Evolutionary conservation across 1,284 basidiomycete species (phyloP).

Genomic region (Erythrobasidium hasegawianum): DNA sequence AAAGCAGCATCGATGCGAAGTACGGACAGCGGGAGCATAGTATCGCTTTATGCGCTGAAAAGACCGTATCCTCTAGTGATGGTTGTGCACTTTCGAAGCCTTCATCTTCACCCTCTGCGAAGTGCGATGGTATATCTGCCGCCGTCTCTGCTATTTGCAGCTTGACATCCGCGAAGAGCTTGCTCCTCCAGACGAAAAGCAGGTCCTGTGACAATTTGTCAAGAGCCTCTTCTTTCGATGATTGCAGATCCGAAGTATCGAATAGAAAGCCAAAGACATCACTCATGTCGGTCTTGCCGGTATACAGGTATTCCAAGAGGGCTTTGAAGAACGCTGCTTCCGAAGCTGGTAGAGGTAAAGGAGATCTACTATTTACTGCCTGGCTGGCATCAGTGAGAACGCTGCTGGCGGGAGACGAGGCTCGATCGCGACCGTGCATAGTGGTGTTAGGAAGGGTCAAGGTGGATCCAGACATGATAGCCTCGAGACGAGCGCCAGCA

Average conservation of each 20-base stretch:
- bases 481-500: slow-evolving; percentile 66
- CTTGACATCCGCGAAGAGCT: slow-evolving; percentile 84
- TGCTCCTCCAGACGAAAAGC: slow-evolving; percentile 91
- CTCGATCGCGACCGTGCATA: slow-evolving; percentile 20
- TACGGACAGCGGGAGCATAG: slow-evolving; percentile 84
- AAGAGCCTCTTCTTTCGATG: slow-evolving; percentile 13
- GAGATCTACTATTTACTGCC: not conserved
- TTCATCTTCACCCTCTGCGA: slow-evolving; percentile 27
- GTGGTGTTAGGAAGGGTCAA: slow-evolving; percentile 19
- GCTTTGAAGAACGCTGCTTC: slow-evolving; percentile 41
- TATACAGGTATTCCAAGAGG: slow-evolving; percentile 77
- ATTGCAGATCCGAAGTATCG: slow-evolving; percentile 53
- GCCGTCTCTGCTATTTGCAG: slow-evolving; percentile 42
- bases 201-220: slow-evolving; percentile 59
- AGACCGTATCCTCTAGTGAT: slow-evolving; percentile 56
- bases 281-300: slow-evolving; percentile 71
- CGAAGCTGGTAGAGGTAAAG: slow-evolving; percentile 34
- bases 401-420: slow-evolving; percentile 1
- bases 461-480: slow-evolving; percentile 40
- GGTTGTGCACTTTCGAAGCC: slow-evolving; percentile 54
- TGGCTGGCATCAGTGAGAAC: not conserved
- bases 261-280: slow-evolving; percentile 86
- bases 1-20: slow-evolving; percentile 68
- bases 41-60: slow-evolving; percentile 88
- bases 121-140: slow-evolving; percentile 5